phyloP scores from a whole-genome alignment of 2,329 filamentous ascomycete genomes.

The Onygenales sp. region DNA sequence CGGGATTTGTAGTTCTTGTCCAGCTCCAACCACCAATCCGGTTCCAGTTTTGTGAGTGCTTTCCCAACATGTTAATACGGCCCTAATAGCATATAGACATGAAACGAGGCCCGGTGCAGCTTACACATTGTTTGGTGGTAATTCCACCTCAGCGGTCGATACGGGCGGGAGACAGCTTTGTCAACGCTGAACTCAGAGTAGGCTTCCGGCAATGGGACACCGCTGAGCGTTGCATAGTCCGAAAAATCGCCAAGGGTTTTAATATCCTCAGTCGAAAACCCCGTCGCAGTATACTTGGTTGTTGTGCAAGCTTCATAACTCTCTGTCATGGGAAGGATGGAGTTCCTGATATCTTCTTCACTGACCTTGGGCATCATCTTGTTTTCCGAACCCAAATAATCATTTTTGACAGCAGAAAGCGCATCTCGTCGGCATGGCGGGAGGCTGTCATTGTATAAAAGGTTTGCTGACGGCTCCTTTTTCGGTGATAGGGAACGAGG shows the following conservation, averaged over 20 bases:
- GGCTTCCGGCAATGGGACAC: conserved; percentile 59
- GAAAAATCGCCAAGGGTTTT: conserved; percentile 65
- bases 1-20: conserved; percentile 61
- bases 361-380: conserved; percentile 13
- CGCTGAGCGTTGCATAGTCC: conserved; percentile 65
- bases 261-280: conserved; percentile 62
- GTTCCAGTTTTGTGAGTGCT: conserved; percentile 70
- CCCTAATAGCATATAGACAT: neutral
- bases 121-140: conserved; percentile 90
- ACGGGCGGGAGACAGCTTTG: conserved; percentile 62
- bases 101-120: conserved; percentile 21
- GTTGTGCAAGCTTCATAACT: conserved; percentile 29
- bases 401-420: neutral
- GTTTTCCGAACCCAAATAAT: conserved; percentile 3
- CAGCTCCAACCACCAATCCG: conserved; percentile 84
- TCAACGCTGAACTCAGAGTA: conserved; percentile 58
- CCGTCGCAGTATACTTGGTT: conserved; percentile 52
- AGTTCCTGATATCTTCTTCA: conserved; percentile 22
- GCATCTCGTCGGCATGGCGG: neutral
- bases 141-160: conserved; percentile 70
- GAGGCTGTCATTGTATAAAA: neutral
- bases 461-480: neutral
- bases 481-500: neutral
- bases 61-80: conserved; percentile 4
- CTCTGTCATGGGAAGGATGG: conserved; percentile 31